These are phyloP conservation scores for Leishmania tropica DNA, from an alignment of 208 protist genomes.

Conservation along the genomic window DNA sequence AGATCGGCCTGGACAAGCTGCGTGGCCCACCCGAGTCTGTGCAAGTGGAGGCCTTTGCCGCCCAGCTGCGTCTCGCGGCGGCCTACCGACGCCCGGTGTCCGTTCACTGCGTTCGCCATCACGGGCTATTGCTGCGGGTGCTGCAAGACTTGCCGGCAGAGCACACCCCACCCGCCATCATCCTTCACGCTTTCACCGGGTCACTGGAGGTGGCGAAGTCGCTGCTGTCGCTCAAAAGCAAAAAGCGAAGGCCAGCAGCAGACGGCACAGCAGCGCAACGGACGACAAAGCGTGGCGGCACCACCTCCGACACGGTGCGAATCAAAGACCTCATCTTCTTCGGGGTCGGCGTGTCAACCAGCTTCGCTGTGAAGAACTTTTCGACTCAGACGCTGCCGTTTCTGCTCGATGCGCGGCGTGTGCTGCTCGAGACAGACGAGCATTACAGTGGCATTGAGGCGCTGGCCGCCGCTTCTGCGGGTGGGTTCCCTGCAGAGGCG, in stretches of 20 bases:
- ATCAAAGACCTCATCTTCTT: slow-evolving; percentile 65
- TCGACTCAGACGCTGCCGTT: slow-evolving; percentile 45
- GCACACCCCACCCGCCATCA: slow-evolving; percentile 63
- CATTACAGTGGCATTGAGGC: slow-evolving; percentile 33
- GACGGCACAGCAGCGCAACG: background rate
- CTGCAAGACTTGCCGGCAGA: slow-evolving; percentile 44
- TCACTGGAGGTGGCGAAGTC: slow-evolving; percentile 66
- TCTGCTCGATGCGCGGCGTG: slow-evolving; percentile 39
- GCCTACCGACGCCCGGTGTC: slow-evolving; percentile 62
- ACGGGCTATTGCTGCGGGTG: slow-evolving; percentile 61
- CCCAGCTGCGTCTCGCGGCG: slow-evolving; percentile 68
- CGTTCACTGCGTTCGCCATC: slow-evolving; percentile 83
- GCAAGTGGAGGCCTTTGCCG: slow-evolving; percentile 51
- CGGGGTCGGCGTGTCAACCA: slow-evolving; percentile 63
- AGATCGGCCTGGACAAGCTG: slow-evolving; percentile 88
- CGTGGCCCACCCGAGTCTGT: slow-evolving; percentile 44
- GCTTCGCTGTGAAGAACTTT: slow-evolving; percentile 63
- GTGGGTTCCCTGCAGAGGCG: background rate
- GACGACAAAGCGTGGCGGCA: slow-evolving; percentile 11
- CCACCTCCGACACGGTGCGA: slow-evolving; percentile 15
- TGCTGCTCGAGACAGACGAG: slow-evolving; percentile 71
- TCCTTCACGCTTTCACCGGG: slow-evolving; percentile 88
- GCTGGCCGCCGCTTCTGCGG: no score
- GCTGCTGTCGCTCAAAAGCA: slow-evolving; percentile 60
- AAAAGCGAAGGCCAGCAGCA: slow-evolving; percentile 20